Base-by-base conservation (phyloP, 345 rosid genomes). In the Murraya paniculata region DNA sequence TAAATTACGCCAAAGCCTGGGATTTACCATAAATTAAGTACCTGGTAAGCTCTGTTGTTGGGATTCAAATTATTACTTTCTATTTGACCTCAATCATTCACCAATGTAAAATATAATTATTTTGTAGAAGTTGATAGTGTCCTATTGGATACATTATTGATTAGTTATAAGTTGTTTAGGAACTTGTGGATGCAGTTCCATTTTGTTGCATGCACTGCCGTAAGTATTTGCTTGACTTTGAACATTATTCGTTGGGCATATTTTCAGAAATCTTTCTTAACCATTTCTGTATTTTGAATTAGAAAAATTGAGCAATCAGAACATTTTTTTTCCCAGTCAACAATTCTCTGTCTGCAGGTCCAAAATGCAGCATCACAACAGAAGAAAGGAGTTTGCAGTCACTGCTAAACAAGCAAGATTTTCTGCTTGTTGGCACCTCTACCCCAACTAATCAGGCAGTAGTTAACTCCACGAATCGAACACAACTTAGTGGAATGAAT, bases 1-100 rank as follows among this genome's bases (percentile, higher is more conserved):
- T 11, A 73, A 74, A 10, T 38, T 84, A 36, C 73, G 82, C 53
- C 83, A 50, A 55, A 62, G 6, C 41, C 86, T 86, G 64, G 90
- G 86, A 7, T 57, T 86, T 62, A 65, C 81, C 0, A 41, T 0
- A 41, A 82, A 82, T 56, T 65, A 73, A 50, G 53, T 72, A 22
- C 77, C 81, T 41, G 84, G 91, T 90, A 80, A 64, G 77, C 56
- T 13, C 55, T 36, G 28, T 67, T 10, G 48, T 2, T 41, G 48
- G 48, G 45, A 39, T 39, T 18, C 28, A 36, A 30, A 38, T 31
- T 56, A 13, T 25, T 56, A 39, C 24, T 31, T 66, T 57, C 11
- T 74, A 30, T 48, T 71, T 64, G 33, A 16, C 24, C 24, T 7
- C 6, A 41, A 41, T 10, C 33, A 24, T 14, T 60, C 9, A 41